Conservation (phyloP, 345 rosid species). For the Viola odorata region DNA sequence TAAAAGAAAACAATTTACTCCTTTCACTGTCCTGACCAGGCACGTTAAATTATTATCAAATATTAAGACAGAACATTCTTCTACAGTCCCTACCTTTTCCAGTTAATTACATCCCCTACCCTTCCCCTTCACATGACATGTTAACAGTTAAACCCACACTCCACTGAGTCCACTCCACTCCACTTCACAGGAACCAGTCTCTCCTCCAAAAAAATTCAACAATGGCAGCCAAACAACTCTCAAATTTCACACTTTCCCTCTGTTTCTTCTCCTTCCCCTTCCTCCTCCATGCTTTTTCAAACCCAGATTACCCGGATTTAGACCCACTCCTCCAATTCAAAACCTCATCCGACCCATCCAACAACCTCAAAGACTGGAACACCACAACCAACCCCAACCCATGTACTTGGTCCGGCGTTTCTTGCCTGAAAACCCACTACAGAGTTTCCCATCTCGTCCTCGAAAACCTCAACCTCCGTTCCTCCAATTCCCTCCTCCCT, state of each 20-base stretch:
- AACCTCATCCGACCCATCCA: slow-evolving; percentile 44
- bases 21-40: not conserved
- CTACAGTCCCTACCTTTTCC: slow-evolving; percentile 16
- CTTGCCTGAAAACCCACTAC: slow-evolving; percentile 38
- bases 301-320: slow-evolving; percentile 61
- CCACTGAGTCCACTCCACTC: slow-evolving; percentile 1
- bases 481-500: slow-evolving; percentile 34
- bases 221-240: slow-evolving; percentile 9
- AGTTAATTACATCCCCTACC: slow-evolving; percentile 16
- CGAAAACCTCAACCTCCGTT: slow-evolving; percentile 52
- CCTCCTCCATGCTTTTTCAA: slow-evolving; percentile 21
- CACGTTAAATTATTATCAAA: not conserved
- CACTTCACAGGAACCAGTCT: not conserved
- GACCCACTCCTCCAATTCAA: slow-evolving; percentile 50
- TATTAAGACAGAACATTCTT: not conserved
- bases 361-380: slow-evolving; percentile 56
- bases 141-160: not conserved
- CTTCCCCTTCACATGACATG: not conserved
- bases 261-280: slow-evolving; percentile 1
- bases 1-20: too few relatives aligned
- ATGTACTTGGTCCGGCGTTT: slow-evolving; percentile 68
- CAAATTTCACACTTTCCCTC: slow-evolving; percentile 6
- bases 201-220: not conserved
- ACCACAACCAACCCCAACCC: slow-evolving; percentile 36
- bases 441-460: slow-evolving; percentile 68